phyloP scores from a whole-genome alignment of 228 moss, liverwort and hornwort species.

The Sphagnum fallax region DNA sequence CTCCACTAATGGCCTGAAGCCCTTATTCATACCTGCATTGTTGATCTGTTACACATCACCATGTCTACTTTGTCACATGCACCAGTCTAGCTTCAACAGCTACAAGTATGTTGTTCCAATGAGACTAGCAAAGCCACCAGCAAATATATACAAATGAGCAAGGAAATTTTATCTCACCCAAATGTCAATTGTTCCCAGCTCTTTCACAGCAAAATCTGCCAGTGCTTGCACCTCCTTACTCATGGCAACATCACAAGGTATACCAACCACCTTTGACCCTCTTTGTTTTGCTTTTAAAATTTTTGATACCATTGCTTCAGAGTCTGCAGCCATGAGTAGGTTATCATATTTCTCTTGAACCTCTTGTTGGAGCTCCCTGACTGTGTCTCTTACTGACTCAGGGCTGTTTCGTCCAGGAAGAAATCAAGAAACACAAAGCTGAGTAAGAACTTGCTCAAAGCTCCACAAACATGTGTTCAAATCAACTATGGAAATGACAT shows the following conservation, averaged over 20 bases:
- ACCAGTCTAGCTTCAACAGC: no score
- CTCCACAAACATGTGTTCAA: no score
- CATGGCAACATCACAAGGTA: slow-evolving; percentile 81
- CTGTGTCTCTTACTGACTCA: slow-evolving; percentile 57
- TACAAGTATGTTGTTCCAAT: no score
- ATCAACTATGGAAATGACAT: no score
- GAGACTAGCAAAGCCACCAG: no score
- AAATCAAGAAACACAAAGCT: slow-evolving; percentile 1
- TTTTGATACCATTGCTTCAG: slow-evolving; percentile 47
- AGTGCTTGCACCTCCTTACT: slow-evolving; percentile 75
- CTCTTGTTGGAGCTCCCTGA: slow-evolving; percentile 75
- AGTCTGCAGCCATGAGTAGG: slow-evolving; percentile 40
- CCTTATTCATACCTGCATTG: slow-evolving; percentile 88
- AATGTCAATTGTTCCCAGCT: slow-evolving; percentile 60
- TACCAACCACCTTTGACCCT: slow-evolving; percentile 63
- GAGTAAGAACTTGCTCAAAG: background rate
- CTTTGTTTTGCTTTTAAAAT: slow-evolving; percentile 37
- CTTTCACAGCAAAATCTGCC: slow-evolving; percentile 59
- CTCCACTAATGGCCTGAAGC: slow-evolving; percentile 78
- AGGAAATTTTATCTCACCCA: slow-evolving; percentile 37
- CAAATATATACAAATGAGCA: no score
- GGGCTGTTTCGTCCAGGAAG: slow-evolving; percentile 19
- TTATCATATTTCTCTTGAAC: slow-evolving; percentile 43
- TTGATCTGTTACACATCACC: slow-evolving; percentile 35
- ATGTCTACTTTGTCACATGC: no score